Percentiles rank a stretch among this genome's conserved stretches.
Evolutionary conservation across 306 rosid genomes (phyloP).

Genomic region (Prunus mongolica): DNA sequence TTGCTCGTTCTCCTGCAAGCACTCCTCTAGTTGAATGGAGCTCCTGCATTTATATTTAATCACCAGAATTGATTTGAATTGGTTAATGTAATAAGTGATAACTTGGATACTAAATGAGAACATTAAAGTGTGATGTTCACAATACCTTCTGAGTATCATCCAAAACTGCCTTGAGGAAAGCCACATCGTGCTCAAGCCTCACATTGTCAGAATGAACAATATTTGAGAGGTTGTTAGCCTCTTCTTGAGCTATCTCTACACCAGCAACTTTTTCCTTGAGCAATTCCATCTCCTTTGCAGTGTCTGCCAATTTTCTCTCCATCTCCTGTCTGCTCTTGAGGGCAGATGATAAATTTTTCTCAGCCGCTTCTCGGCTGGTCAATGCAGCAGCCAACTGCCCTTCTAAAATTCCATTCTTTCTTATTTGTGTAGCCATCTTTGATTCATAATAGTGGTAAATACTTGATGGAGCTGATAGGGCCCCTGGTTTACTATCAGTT

Average conservation of each 20-base stretch:
- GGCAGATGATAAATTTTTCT: conserved; percentile 62
- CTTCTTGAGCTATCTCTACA: conserved; percentile 81
- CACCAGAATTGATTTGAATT: not conserved
- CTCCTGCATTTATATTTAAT: conserved; percentile 46
- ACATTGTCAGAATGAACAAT: conserved; percentile 92
- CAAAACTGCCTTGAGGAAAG: conserved; percentile 93
- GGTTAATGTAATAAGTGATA: not conserved
- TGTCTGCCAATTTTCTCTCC: conserved; percentile 60
- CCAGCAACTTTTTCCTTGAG: conserved; percentile 72
- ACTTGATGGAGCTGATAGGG: conserved; percentile 50
- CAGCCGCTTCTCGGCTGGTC: conserved; percentile 71
- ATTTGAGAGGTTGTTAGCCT: conserved; percentile 73
- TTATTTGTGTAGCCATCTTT: conserved; percentile 58
- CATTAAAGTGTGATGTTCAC: not conserved
- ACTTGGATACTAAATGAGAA: conserved; percentile 1
- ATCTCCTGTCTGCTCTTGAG: conserved; percentile 67
- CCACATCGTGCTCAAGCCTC: conserved; percentile 95
- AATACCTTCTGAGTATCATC: conserved; percentile 95
- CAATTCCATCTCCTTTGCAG: conserved; percentile 61
- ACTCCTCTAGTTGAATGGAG: conserved; percentile 96
- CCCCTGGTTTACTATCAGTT: conserved; percentile 45
- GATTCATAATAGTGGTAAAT: conserved; percentile 70
- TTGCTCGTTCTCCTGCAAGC: conserved; percentile 81
- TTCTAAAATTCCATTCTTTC: conserved; percentile 72
- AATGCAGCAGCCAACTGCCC: conserved; percentile 76